Percentiles rank a stretch among this genome's conserved stretches.
Evolutionary conservation across 371 early-diverging fungal genomes (phyloP).

Genomic region (Dipsacomyces acuminosporus): DNA sequence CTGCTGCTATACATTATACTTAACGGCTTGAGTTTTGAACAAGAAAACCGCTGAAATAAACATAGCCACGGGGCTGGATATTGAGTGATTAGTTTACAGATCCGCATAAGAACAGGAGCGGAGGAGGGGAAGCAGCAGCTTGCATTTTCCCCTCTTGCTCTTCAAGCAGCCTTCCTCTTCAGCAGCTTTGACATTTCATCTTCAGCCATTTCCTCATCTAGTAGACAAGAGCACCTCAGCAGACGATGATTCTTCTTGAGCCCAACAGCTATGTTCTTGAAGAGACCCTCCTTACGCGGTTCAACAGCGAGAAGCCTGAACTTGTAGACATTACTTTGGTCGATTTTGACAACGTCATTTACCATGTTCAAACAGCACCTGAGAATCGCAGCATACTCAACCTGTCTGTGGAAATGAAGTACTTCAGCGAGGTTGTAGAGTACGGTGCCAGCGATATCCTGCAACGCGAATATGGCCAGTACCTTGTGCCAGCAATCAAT

Average conservation of each 20-base stretch:
- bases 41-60: too few species aligned
- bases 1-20: too few species aligned
- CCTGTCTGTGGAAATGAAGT: conserved; percentile 79
- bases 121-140: too few species aligned
- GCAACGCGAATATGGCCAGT: conserved; percentile 72
- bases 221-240: too few species aligned
- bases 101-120: too few species aligned
- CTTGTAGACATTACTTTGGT: conserved; percentile 76
- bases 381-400: conserved; percentile 63
- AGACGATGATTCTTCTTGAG: conserved; percentile 52
- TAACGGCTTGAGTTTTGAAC: too few species aligned
- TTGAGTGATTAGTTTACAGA: too few species aligned
- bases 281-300: conserved; percentile 53
- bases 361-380: conserved; percentile 70
- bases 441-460: conserved; percentile 82
- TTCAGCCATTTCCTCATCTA: background rate
- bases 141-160: too few species aligned
- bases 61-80: too few species aligned
- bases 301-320: conserved; percentile 74
- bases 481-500: conserved; percentile 59
- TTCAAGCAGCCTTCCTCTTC: too few species aligned
- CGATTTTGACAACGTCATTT: conserved; percentile 94
- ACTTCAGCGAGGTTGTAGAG: conserved; percentile 67
- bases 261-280: conserved; percentile 53
- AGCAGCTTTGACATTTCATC: too few species aligned